These are phyloP conservation scores for Penicillium sp. DNA, from an alignment of 2,329 filamentous ascomycete genomes.

Conservation along the genomic window DNA sequence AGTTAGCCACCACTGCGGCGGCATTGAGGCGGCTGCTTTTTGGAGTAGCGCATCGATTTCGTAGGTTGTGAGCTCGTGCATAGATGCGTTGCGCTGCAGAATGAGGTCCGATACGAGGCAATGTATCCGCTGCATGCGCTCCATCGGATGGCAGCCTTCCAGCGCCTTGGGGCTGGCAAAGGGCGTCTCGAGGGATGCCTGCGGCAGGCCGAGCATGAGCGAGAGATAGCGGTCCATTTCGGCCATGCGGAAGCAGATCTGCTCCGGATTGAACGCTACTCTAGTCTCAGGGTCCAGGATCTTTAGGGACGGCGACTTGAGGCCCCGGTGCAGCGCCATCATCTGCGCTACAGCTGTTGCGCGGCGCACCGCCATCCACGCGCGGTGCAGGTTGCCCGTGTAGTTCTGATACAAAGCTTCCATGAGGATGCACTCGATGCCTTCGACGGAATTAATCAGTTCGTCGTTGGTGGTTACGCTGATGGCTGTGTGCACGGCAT, in stretches of 20 bases:
- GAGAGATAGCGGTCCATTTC: slow-evolving; percentile 38
- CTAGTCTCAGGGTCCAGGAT: slow-evolving; percentile 27
- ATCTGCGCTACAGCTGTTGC: slow-evolving; percentile 40
- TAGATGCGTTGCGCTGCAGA: slow-evolving; percentile 46
- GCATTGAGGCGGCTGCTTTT: slow-evolving; percentile 39
- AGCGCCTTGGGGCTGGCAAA: slow-evolving; percentile 31
- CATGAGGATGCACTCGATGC: slow-evolving; percentile 42
- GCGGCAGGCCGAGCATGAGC: slow-evolving; percentile 42
- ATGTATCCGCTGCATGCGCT: slow-evolving; percentile 47
- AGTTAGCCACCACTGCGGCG: slow-evolving; percentile 48
- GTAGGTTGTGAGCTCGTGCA: slow-evolving; percentile 37
- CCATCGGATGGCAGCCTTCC: slow-evolving; percentile 33
- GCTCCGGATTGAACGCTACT: slow-evolving; percentile 22
- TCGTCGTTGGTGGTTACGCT: slow-evolving; percentile 40
- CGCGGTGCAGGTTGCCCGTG: slow-evolving; percentile 38
- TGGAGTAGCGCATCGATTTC: slow-evolving; percentile 47
- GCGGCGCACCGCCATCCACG: slow-evolving; percentile 38
- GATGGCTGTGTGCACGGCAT: slow-evolving; percentile 27
- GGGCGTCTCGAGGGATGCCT: slow-evolving; percentile 24
- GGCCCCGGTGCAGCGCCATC: slow-evolving; percentile 37
- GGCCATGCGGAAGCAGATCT: slow-evolving; percentile 38
- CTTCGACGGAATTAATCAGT: slow-evolving; percentile 36
- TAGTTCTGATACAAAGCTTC: slow-evolving; percentile 39
- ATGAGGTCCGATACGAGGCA: slow-evolving; percentile 44
- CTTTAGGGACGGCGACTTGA: slow-evolving; percentile 31